Conservation (phyloP, 805 yeast species). For the Yamadazyma olivae region DNA sequence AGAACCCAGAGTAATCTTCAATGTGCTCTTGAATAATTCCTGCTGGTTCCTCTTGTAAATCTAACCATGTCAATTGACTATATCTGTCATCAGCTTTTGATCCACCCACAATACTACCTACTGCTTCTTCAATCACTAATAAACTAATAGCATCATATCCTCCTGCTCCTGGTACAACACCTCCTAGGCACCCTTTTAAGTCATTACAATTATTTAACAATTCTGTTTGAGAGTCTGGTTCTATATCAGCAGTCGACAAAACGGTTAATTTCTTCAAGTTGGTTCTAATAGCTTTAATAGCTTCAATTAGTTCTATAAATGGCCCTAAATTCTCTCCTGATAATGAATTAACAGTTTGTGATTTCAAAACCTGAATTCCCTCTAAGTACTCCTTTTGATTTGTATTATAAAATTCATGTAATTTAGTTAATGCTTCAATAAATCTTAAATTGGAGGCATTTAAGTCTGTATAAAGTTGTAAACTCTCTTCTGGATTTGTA, state of each 20-base stretch:
- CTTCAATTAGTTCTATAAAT: constrained; percentile 30
- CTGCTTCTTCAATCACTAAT: constrained; percentile 50
- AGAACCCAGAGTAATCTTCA: constrained; percentile 32
- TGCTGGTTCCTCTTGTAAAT: constrained; percentile 56
- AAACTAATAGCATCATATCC: constrained; percentile 92
- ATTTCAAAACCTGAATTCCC: constrained; percentile 12
- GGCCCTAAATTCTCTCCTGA: constrained; percentile 1
- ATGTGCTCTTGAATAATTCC: constrained; percentile 55
- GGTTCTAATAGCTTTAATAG: constrained; percentile 52
- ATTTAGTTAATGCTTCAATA: constrained; percentile 43
- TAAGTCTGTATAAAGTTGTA: constrained; percentile 50
- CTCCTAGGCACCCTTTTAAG: constrained; percentile 79
- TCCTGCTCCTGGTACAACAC: constrained; percentile 99
- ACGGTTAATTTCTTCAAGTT: constrained; percentile 59
- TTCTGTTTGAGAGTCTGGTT: constrained; percentile 73
- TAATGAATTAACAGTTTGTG: not conserved
- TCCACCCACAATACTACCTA: constrained; percentile 22
- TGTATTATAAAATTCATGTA: constrained; percentile 30
- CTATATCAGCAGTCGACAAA: constrained; percentile 79
- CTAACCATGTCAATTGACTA: constrained; percentile 60
- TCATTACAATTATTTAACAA: constrained; percentile 51
- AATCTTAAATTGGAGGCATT: constrained; percentile 58
- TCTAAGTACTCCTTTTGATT: constrained; percentile 36
- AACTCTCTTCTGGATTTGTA: constrained; percentile 47
- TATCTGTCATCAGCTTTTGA: constrained; percentile 28